Conservation (phyloP, 2,329 filamentous ascomycete genomes). For the Aspergillus pseudoterreus region DNA sequence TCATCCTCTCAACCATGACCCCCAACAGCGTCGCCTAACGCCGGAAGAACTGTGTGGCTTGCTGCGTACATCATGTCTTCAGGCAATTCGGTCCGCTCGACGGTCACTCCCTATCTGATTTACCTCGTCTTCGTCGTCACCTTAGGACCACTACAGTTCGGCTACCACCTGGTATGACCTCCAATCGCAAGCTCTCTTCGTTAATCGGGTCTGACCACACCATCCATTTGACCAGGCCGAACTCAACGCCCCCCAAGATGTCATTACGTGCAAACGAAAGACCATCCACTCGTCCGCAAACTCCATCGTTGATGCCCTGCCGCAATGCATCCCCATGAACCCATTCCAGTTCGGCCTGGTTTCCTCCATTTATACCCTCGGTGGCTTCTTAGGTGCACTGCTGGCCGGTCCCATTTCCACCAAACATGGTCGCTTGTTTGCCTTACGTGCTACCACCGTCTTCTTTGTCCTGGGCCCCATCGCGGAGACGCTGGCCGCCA, state of each 20-base stretch:
- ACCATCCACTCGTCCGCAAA: conserved; percentile 37
- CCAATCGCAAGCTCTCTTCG: neutral
- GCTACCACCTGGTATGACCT: conserved; percentile 74
- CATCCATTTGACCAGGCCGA: conserved; percentile 61
- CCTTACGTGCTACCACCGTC: conserved; percentile 73
- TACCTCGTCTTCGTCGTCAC: conserved; percentile 73
- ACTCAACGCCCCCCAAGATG: conserved; percentile 90
- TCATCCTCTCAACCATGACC: neutral
- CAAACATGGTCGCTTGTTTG: conserved; percentile 66
- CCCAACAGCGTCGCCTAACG: neutral
- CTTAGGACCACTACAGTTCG: conserved; percentile 87
- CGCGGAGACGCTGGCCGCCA: conserved; percentile 68
- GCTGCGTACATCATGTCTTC: conserved; percentile 20
- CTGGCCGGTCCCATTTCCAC: conserved; percentile 75
- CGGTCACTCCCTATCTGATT: conserved; percentile 71
- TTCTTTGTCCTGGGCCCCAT: conserved; percentile 74
- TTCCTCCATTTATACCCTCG: conserved; percentile 86
- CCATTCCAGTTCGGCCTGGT: conserved; percentile 77
- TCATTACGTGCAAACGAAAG: conserved; percentile 77
- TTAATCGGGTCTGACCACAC: conserved; percentile 7
- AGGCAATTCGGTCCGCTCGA: conserved; percentile 16
- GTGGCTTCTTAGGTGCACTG: conserved; percentile 80
- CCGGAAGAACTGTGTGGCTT: neutral
- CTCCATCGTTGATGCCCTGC: conserved; percentile 18
- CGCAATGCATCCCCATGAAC: conserved; percentile 86